Evolutionary conservation across 176 grass and related monocot genomes (phyloP).

Genomic region (Neostapfia colusana): DNA sequence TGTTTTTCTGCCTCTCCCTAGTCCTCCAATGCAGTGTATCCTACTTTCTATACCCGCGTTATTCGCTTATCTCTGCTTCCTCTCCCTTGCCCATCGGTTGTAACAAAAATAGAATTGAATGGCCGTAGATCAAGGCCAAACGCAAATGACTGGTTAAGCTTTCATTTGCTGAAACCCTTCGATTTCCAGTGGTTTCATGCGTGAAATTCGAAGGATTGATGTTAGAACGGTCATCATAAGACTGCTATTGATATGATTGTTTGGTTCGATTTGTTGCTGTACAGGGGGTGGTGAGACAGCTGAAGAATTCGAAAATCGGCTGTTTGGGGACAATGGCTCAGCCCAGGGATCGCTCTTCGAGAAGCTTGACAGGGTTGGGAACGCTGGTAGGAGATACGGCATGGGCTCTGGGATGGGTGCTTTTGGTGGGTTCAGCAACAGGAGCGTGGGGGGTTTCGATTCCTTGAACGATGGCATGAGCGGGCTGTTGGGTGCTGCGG

Average conservation of each 20-base stretch:
- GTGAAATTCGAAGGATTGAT: constrained; percentile 18
- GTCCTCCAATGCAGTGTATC: neutral
- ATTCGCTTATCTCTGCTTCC: neutral
- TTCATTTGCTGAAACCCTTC: neutral
- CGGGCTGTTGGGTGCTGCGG: constrained; percentile 38
- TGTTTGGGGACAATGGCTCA: constrained; percentile 36
- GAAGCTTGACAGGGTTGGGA: constrained; percentile 58
- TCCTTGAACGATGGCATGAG: constrained; percentile 70
- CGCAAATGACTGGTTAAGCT: constrained; percentile 15
- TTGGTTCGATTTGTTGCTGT: constrained; percentile 23
- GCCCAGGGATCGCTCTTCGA: constrained; percentile 31
- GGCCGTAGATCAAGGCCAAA: constrained; percentile 23
- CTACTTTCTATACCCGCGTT: neutral
- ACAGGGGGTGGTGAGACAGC: constrained; percentile 30
- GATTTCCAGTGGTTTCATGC: neutral
- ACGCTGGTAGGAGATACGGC: constrained; percentile 21
- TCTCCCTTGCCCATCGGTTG: neutral
- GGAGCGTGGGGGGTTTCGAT: constrained; percentile 39
- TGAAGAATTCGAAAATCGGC: constrained; percentile 50
- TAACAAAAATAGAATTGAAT: neutral
- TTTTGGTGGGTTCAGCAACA: neutral
- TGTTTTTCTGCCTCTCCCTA: neutral
- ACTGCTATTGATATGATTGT: constrained; percentile 2
- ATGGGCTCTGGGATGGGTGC: constrained; percentile 28
- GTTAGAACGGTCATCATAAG: neutral